Base-by-base conservation (phyloP, 75 land plant species). In the Sequoia sempervirens region DNA sequence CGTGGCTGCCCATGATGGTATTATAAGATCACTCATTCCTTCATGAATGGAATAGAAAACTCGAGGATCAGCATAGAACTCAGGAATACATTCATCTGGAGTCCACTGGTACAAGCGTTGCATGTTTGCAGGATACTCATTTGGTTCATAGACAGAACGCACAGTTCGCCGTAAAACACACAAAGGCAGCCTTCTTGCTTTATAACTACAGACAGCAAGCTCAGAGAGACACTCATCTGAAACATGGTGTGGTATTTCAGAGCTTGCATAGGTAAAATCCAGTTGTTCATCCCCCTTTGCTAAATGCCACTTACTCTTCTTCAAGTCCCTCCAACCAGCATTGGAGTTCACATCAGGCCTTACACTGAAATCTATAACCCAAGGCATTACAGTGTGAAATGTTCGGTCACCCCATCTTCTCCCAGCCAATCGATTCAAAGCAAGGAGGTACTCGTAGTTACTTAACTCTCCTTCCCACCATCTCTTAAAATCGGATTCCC, bases 231-330 rank as follows among this genome's bases (percentile, higher is more conserved):
- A 96, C 79, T 96, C 98, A 89, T 96, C 98, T 83, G 98, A 96
- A 36, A 96, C 93, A 82, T 96, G 98, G 80, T 96, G 98, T 68
- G 96, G 94, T 30, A 96, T 86, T 83, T 96, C 98, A 68, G 98
- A 92, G 34, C 92, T 89, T 70, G 88, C 85, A 85, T 96, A 95
- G 52, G 98, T 96, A 79, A 96, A 96, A 85, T 96, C 98, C 81
- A 96, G 89, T 84, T 96, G 98, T 83, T 96, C 98, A 87, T 96
- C 98, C 37, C 98, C 98, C 88, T 96, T 96, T 75, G 98, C 97
- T 82, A 96, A 83, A 70, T 96, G 86, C 98, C 98, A 96, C 83
- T 96, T 96, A 89, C 94, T 93, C 83, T 93, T 96, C 82, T 87
- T 89, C 38, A 96, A 87, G 88, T 96, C 98, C 52, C 98, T 83